These are phyloP conservation scores for Chernovozyma aurita DNA, from an alignment of 1,139 yeast species.

Conservation along the genomic window DNA sequence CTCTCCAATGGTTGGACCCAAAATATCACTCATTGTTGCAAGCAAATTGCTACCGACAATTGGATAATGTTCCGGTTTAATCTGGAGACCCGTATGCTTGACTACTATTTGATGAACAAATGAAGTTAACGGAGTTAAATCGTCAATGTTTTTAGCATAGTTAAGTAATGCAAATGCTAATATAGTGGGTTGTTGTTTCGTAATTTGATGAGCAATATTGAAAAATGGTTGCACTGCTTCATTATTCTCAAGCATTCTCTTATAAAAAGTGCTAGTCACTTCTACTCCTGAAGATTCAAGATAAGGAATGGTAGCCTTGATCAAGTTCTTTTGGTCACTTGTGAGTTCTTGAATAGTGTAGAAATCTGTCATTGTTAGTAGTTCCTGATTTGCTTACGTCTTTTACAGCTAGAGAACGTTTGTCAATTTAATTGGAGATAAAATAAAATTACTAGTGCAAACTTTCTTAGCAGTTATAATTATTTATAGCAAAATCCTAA, in stretches of 20 bases:
- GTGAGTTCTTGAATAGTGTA: slow-evolving; percentile 22
- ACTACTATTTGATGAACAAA: slow-evolving; percentile 59
- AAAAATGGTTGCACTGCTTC: slow-evolving; percentile 57
- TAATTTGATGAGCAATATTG: slow-evolving; percentile 55
- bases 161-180: slow-evolving; percentile 59
- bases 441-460: no score
- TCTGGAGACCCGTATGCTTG: slow-evolving; percentile 63
- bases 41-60: slow-evolving; percentile 57
- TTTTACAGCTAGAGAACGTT: no score
- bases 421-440: no score
- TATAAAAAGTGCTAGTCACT: slow-evolving; percentile 52
- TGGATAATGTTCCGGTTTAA: slow-evolving; percentile 60
- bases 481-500: no score
- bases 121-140: slow-evolving; percentile 47
- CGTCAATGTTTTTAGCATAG: slow-evolving; percentile 63
- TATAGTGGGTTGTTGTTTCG: slow-evolving; percentile 58
- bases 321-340: slow-evolving; percentile 30
- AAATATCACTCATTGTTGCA: slow-evolving; percentile 47
- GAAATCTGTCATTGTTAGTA: slow-evolving; percentile 6
- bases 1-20: slow-evolving; percentile 55
- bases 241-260: slow-evolving; percentile 47
- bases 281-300: slow-evolving; percentile 53
- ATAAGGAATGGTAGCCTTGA: slow-evolving; percentile 56
- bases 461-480: no score
- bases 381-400: no score